Base-by-base conservation (phyloP, 1,284 basidiomycete genomes). In the Ceratobasidium sp. region DNA sequence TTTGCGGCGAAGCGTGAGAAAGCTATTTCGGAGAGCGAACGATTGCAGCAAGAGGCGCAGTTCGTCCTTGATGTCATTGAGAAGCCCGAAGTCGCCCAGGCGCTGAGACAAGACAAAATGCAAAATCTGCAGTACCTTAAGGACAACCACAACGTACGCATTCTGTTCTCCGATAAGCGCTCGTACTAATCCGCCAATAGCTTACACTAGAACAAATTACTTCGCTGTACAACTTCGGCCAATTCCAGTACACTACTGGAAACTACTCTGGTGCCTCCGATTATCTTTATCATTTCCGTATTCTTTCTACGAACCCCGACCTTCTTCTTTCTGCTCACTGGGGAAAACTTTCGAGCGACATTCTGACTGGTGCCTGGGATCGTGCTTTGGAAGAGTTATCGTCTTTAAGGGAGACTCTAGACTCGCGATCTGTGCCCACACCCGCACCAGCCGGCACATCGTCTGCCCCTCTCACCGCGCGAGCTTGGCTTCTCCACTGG, bases 401-500 rank as follows among this genome's bases (percentile, higher is more conserved):
- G 83, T 91, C 93, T 61, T 88, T 99, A 21, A 90, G 95, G 50
- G 97, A 99, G 75, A 85, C 91, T 73, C 93, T 99, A 80, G 97
- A 99, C 82, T 88, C 91, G 6, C 88, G 92, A 38, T 83, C 87
- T 9, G 82, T 87, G 1, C 81, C 83, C 14, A 76, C 80, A 21
- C 80, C 73, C 11, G 72, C 75, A 16, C 57, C 62, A 21, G 54
- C 72, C 35, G 81, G 86, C 64, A 81, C 87, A 1, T 75, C 78
- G 16, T 77, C 78, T 70, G 86, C 87, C 61, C 95, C 94, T 79
- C 87, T 98, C 66, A 96, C 97, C 83, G 93, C 95, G n/a, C 89
- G 98, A 74, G 95, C 95, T 61, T 98, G 97, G 96, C 88, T 98
- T 73, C 89, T 96, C 14, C 98, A 99, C 84, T 99, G 97, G 97